phyloP scores from a whole-genome alignment of 768 basidiomycete species.

The Strobilomyces echinocephalus region DNA sequence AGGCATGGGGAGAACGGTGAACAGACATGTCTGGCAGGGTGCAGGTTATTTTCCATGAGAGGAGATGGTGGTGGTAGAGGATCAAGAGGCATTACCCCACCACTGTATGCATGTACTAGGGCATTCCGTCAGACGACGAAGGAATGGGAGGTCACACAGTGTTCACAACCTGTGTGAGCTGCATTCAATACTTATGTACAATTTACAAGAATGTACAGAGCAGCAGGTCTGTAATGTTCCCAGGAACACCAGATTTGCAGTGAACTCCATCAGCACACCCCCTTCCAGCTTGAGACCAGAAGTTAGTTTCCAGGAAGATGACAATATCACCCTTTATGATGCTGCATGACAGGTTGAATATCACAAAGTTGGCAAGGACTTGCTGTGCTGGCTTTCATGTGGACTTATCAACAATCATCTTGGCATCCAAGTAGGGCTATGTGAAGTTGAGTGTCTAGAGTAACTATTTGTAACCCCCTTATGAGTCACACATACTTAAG shows the following conservation, averaged over 20 bases:
- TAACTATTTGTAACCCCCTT: conserved; percentile 46
- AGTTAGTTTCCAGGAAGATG: conserved; percentile 68
- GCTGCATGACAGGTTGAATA: conserved; percentile 32
- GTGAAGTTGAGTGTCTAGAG: conserved; percentile 86
- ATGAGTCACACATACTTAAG: background rate
- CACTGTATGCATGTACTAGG: no score
- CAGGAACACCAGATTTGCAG: conserved; percentile 58
- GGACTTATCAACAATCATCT: conserved; percentile 88
- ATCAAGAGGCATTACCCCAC: no score
- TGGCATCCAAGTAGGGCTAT: conserved; percentile 68
- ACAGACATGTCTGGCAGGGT: no score
- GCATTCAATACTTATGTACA: conserved; percentile 84
- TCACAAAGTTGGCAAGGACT: conserved; percentile 65
- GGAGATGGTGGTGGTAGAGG: no score
- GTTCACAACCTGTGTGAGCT: conserved; percentile 75
- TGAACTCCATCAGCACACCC: conserved; percentile 57
- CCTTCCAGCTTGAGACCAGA: conserved; percentile 80
- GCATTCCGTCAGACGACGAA: no score
- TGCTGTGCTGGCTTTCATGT: conserved; percentile 60
- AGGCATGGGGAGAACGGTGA: no score
- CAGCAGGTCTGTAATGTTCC: conserved; percentile 64
- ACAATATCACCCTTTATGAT: conserved; percentile 64
- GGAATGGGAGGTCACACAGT: no score
- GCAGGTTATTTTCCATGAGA: no score
- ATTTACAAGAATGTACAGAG: conserved; percentile 67